Percentiles rank a stretch among this genome's conserved stretches.
These are phyloP conservation scores for Lentithecium fluviatile DNA, from an alignment of 495 filamentous ascomycete species.

Conservation along the genomic window DNA sequence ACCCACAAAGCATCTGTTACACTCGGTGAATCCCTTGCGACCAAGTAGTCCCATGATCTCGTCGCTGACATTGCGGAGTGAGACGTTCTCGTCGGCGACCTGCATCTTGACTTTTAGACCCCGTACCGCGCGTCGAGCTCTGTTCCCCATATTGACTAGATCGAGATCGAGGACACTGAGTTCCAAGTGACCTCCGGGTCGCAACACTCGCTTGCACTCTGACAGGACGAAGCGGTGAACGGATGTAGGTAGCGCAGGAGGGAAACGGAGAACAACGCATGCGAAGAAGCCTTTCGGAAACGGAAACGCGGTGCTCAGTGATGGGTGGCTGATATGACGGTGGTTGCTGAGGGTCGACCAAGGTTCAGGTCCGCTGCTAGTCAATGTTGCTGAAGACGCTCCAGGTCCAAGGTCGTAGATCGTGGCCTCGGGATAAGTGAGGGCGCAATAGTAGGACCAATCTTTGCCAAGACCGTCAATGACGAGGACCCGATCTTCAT, in stretches of 20 bases:
- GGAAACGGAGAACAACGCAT: slow-evolving; percentile 85
- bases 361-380: slow-evolving; percentile 57
- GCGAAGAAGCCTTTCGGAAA: slow-evolving; percentile 86
- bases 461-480: slow-evolving; percentile 90
- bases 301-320: slow-evolving; percentile 70
- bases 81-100: slow-evolving; percentile 58
- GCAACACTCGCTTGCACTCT: slow-evolving; percentile 87
- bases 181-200: slow-evolving; percentile 82
- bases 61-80: slow-evolving; percentile 74
- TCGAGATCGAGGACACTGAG: slow-evolving; percentile 45
- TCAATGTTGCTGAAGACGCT: slow-evolving; percentile 39
- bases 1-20: slow-evolving; percentile 84
- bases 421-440: slow-evolving; percentile 81
- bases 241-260: slow-evolving; percentile 66
- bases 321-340: slow-evolving; percentile 73
- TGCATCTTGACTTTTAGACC: slow-evolving; percentile 75
- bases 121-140: slow-evolving; percentile 71
- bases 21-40: slow-evolving; percentile 73
- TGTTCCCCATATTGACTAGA: slow-evolving; percentile 51
- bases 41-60: slow-evolving; percentile 73
- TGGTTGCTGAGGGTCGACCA: slow-evolving; percentile 49
- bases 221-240: slow-evolving; percentile 78
- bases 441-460: slow-evolving; percentile 96
- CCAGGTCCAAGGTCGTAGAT: slow-evolving; percentile 77
- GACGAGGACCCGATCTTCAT: slow-evolving; percentile 68